Percentiles rank a stretch among this genome's conserved stretches.
Conservation (phyloP, 306 rosid species). For the Benincasa hispida region DNA sequence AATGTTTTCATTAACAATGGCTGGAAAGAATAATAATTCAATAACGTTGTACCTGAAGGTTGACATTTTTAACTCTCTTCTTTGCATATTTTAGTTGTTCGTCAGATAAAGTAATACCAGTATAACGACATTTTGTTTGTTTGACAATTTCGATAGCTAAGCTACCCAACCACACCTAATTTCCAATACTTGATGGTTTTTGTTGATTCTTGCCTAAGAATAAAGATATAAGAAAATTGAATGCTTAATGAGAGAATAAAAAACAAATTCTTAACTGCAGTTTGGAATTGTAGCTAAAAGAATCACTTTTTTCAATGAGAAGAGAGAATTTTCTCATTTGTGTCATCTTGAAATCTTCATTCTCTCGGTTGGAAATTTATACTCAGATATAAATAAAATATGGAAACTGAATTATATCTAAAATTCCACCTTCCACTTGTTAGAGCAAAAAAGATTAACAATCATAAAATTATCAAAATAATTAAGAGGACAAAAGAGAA, state of each 20-base stretch:
- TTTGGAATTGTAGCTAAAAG: not conserved
- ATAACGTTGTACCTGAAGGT: conserved; percentile 33
- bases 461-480: too few relatives aligned
- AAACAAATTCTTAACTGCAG: not conserved
- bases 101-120: conserved; percentile 71
- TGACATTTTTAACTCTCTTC: conserved; percentile 51
- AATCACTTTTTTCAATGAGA: too few relatives aligned
- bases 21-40: not conserved
- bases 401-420: too few relatives aligned
- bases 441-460: too few relatives aligned
- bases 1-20: not conserved
- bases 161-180: conserved; percentile 89
- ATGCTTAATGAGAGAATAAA: not conserved
- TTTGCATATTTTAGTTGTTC: conserved; percentile 73
- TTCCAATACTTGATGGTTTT: conserved; percentile 71
- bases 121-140: conserved; percentile 71
- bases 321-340: too few relatives aligned
- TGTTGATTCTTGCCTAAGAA: conserved; percentile 44
- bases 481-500: too few relatives aligned
- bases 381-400: too few relatives aligned
- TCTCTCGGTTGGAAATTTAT: too few relatives aligned
- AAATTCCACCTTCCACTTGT: too few relatives aligned
- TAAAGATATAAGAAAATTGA: not conserved
- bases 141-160: conserved; percentile 75
- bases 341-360: too few relatives aligned